Conservation (phyloP, 2,329 filamentous ascomycete species). For the Fusarium keratoplasticum region DNA sequence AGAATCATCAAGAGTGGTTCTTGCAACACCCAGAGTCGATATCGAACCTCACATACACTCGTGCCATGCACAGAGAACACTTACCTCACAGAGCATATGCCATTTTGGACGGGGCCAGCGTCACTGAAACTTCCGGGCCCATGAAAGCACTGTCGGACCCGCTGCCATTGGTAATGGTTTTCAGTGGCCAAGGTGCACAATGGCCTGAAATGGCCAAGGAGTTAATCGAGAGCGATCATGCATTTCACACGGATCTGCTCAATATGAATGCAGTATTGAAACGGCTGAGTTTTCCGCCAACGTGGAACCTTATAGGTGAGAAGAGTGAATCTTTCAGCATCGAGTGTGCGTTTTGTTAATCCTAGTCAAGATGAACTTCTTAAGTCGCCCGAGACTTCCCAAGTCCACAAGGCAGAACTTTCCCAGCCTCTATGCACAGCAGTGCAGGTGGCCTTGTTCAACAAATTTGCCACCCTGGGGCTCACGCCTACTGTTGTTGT, state of each 20-base stretch:
- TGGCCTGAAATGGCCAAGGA: conserved; percentile 44
- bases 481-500: neutral
- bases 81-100: conserved; percentile 30
- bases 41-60: conserved; percentile 46
- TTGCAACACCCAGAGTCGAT: conserved; percentile 8
- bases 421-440: conserved; percentile 25
- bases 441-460: conserved; percentile 9
- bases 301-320: conserved; percentile 33
- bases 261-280: conserved; percentile 15
- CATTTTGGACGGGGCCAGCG: neutral
- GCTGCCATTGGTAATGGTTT: conserved; percentile 27
- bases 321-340: neutral
- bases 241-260: conserved; percentile 16
- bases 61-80: conserved; percentile 45
- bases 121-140: conserved; percentile 19
- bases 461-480: neutral
- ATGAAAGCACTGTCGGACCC: rapidly evolving
- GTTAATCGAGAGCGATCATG: conserved; percentile 18
- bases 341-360: neutral
- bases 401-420: neutral
- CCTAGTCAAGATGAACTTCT: conserved; percentile 2
- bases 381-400: neutral
- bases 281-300: neutral
- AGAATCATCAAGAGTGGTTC: conserved; percentile 37
- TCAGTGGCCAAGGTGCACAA: conserved; percentile 47